Conservation (phyloP, 139 green algal species). For the Coelastrella sp. region DNA sequence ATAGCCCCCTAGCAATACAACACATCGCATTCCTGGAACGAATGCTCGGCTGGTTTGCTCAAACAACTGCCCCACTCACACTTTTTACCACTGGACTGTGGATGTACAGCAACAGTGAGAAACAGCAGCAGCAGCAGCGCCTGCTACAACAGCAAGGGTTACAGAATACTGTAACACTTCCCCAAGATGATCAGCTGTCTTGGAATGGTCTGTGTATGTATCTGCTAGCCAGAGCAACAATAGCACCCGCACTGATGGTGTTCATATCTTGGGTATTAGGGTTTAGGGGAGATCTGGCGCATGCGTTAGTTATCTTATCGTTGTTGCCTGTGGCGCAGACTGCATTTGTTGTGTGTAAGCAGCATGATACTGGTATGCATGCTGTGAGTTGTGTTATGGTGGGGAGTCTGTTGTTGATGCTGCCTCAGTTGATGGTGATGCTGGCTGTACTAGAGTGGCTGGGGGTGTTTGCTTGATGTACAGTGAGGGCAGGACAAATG, state of each 20-base stretch:
- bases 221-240: conserved; percentile 35
- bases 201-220: conserved; percentile 24
- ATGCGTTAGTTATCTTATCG: conserved; percentile 53
- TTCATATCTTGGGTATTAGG: conserved; percentile 46
- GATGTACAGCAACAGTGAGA: conserved; percentile 26
- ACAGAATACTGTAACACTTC: too few species aligned
- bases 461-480: neutral
- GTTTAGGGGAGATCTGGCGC: conserved; percentile 34
- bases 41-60: conserved; percentile 57
- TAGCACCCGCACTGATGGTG: conserved; percentile 56
- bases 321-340: conserved; percentile 62
- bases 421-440: conserved; percentile 49
- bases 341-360: conserved; percentile 60
- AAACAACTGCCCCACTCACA: conserved; percentile 55
- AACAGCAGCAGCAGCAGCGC: conserved; percentile 13
- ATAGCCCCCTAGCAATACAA: neutral
- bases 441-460: conserved; percentile 24
- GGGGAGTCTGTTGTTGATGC: conserved; percentile 41
- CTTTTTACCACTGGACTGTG: conserved; percentile 61
- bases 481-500: neutral
- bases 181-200: conserved; percentile 7
- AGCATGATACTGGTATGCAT: conserved; percentile 20
- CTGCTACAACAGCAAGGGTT: too few species aligned
- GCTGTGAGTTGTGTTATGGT: conserved; percentile 37
- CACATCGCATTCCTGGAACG: conserved; percentile 50